Base-by-base conservation (phyloP, 169 alveolate species). In the Plasmodium sp. region DNA sequence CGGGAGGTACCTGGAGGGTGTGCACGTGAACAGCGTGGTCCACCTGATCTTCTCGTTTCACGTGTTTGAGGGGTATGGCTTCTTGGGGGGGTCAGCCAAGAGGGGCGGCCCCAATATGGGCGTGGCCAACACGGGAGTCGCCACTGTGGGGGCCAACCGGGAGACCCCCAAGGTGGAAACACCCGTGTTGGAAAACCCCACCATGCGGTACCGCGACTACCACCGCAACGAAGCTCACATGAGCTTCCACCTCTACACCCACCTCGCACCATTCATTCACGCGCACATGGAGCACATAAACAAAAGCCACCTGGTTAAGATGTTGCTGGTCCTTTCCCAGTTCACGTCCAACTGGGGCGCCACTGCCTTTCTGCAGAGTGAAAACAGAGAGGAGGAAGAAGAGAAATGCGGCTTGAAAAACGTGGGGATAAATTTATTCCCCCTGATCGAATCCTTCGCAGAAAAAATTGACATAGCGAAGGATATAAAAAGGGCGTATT, bases 11-110 rank as follows among this genome's bases (percentile, higher is more conserved):
- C 77, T 92, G 27, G 83, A 81, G 41, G 83, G 83, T 27, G 72
- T 92, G 74, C 83, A 92, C 54, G 95, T 92, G 58, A 92, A 92
- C 18, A 83, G 88, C 34, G 83, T 92, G 34, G 84, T 92, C 27
- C 95, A 92, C 43, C 34, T 92, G 33, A 92, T 92, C 33, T 92
- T 81, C 75, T 45, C 95, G 9, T 92, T 45, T 48, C 39, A 81
- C 72, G 75, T 92, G 56, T 81, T 81, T 81, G 92, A 92, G 43
- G 83, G 58, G 56, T 92, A 92, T 43, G 33, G 74, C 62, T 92
- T 92, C 43, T 82, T 81, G 72, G 18, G 54, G 36, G 45, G 16
- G 27, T 31, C 81, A 75, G 51, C 75, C 34, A 62, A 43, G 16
- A 36, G 7, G 54, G 34, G 71, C 14, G n/a, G 9, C 9, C 34